These are phyloP conservation scores for Pezicula radicicola DNA, from an alignment of 2,329 filamentous ascomycete genomes.

Conservation along the genomic window DNA sequence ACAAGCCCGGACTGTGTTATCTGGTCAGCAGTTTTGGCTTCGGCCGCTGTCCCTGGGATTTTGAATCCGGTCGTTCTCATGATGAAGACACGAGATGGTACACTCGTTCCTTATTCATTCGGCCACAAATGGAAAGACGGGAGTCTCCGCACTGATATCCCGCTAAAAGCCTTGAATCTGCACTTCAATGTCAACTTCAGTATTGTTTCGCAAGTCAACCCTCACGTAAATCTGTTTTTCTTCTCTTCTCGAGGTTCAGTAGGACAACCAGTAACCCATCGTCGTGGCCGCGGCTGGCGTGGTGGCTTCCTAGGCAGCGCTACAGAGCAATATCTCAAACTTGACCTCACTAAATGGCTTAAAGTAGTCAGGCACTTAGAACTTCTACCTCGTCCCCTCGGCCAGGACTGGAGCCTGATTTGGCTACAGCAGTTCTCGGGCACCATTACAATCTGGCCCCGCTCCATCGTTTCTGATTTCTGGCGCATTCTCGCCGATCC, in stretches of 20 bases:
- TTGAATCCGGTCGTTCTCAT: conserved; percentile 93
- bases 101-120: conserved; percentile 85
- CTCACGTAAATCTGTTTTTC: conserved; percentile 98
- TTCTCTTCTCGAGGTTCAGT: conserved; percentile 92
- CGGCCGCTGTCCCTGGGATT: conserved; percentile 92
- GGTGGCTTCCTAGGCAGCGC: conserved; percentile 93
- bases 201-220: conserved; percentile 86
- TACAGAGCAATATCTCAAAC: conserved; percentile 90
- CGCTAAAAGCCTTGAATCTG: conserved; percentile 87
- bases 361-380: conserved; percentile 92
- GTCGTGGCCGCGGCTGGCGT: conserved; percentile 89
- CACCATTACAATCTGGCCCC: conserved; percentile 95
- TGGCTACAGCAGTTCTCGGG: conserved; percentile 95
- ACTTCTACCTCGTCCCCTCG: conserved; percentile 81
- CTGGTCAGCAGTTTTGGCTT: conserved; percentile 94
- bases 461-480: conserved; percentile 75
- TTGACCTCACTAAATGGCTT: conserved; percentile 97
- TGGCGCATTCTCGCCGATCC: conserved; percentile 85
- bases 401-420: conserved; percentile 95
- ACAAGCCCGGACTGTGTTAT: conserved; percentile 96
- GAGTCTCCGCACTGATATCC: conserved; percentile 89
- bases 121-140: conserved; percentile 99
- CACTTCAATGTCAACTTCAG: conserved; percentile 99
- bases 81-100: conserved; percentile 77
- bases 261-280: conserved; percentile 89